These are phyloP conservation scores for Salix koriyanagi DNA, from an alignment of 345 rosid genomes.

Conservation along the genomic window DNA sequence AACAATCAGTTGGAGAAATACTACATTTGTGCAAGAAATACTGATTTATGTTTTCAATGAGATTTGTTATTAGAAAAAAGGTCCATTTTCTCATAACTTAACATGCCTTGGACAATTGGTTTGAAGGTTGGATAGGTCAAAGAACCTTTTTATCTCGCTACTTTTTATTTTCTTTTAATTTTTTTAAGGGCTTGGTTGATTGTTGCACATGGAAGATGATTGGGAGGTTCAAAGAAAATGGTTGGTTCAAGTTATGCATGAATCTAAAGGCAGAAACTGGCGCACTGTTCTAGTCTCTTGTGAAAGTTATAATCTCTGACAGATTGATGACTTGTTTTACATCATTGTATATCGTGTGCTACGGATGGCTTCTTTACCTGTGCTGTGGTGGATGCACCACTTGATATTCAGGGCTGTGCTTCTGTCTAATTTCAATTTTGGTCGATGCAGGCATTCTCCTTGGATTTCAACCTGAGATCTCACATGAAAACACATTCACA, in stretches of 20 bases:
- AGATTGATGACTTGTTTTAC: neutral
- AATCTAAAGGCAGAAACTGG: neutral
- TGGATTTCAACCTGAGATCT: constrained; percentile 94
- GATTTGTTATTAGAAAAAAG: neutral
- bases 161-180: neutral
- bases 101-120: neutral
- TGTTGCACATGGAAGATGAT: neutral
- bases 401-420: neutral
- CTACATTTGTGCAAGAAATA: neutral
- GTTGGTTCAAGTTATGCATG: neutral
- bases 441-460: constrained; percentile 80
- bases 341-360: neutral
- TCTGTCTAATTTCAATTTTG: constrained; percentile 11
- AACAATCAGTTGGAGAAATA: neutral
- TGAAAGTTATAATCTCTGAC: neutral
- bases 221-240: neutral
- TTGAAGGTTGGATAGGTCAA: neutral
- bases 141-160: neutral
- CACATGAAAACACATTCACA: constrained; percentile 99
- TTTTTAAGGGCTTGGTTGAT: neutral
- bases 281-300: neutral
- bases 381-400: neutral
- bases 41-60: neutral
- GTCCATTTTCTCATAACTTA: neutral
- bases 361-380: neutral